Conservation (phyloP, 495 filamentous ascomycete genomes). For the Chaetomium cochliodes region DNA sequence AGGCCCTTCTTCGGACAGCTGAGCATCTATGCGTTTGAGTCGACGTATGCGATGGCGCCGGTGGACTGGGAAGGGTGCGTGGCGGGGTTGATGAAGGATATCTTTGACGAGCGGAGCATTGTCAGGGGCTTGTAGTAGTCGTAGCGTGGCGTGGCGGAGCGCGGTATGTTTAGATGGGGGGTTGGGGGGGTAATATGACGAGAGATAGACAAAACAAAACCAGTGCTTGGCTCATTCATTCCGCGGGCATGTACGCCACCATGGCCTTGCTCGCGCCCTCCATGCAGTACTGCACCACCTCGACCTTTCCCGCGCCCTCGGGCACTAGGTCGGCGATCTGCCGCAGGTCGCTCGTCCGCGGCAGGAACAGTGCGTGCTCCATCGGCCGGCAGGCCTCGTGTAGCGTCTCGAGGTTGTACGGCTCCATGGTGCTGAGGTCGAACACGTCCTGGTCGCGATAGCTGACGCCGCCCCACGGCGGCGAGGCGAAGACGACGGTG, state of each 20-base stretch:
- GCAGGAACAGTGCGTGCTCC: conserved; percentile 73
- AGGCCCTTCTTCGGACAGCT: conserved; percentile 87
- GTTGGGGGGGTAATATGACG: background rate
- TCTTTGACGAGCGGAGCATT: conserved; percentile 75
- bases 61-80: conserved; percentile 69
- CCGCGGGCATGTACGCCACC: conserved; percentile 52
- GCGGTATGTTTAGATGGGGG: background rate
- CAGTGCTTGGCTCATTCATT: conserved; percentile 7
- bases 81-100: conserved; percentile 67
- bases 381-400: conserved; percentile 57
- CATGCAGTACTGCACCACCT: conserved; percentile 88
- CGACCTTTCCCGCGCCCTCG: conserved; percentile 45
- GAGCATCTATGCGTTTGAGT: conserved; percentile 89
- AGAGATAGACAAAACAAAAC: background rate
- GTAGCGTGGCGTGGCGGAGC: background rate
- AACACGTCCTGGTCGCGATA: conserved; percentile 79
- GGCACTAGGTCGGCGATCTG: conserved; percentile 69
- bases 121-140: conserved; percentile 49
- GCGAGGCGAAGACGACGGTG: conserved; percentile 81
- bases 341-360: conserved; percentile 78
- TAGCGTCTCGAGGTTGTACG: conserved; percentile 68
- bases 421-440: conserved; percentile 81
- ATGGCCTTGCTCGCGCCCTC: conserved; percentile 81
- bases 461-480: conserved; percentile 90
- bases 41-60: conserved; percentile 77